Conservation (phyloP, 2,329 filamentous ascomycete species). For the Furcasterigmium furcatum region DNA sequence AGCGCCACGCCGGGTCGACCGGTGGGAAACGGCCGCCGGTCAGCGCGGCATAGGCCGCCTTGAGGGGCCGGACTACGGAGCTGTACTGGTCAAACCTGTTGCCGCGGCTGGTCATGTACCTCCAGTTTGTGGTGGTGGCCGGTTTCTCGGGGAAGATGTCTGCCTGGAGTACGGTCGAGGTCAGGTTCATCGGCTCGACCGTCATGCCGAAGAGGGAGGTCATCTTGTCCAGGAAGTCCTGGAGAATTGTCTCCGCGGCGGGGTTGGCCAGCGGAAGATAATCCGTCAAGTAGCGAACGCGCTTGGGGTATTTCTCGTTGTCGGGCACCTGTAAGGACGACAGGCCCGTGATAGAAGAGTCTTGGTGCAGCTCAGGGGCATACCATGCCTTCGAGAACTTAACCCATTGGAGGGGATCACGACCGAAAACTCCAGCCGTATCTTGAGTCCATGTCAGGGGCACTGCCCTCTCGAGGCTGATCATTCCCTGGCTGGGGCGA, state of each 20-base stretch:
- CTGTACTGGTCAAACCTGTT: constrained; percentile 17
- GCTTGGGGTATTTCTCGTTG: constrained; percentile 28
- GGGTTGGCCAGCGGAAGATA: constrained; percentile 36
- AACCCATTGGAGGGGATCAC: constrained; percentile 20
- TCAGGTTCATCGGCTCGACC: constrained; percentile 31
- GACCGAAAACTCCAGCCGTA: constrained; percentile 21
- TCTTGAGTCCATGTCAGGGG: constrained; percentile 19
- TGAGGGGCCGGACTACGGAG: constrained; percentile 25
- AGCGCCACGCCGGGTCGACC: constrained; percentile 28
- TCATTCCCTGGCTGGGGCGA: constrained; percentile 20
- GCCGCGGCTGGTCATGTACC: too few relatives aligned
- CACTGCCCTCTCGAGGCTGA: constrained; percentile 17
- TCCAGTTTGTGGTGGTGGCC: too few relatives aligned
- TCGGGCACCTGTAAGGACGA: constrained; percentile 28
- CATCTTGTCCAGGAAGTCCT: constrained; percentile 29
- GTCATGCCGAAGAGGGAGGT: constrained; percentile 30
- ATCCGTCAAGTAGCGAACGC: constrained; percentile 33
- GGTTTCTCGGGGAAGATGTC: too few relatives aligned
- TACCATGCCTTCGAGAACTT: constrained; percentile 35
- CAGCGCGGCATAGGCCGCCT: constrained; percentile 23
- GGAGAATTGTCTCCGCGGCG: constrained; percentile 30
- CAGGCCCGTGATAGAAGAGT: constrained; percentile 29
- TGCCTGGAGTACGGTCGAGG: constrained; percentile 14
- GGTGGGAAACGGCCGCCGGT: constrained; percentile 34
- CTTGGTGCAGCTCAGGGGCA: constrained; percentile 25